Percentiles rank a stretch among this genome's conserved stretches.
Evolutionary conservation across 768 basidiomycete species (phyloP).

Genomic region (Termitomyces sp.): DNA sequence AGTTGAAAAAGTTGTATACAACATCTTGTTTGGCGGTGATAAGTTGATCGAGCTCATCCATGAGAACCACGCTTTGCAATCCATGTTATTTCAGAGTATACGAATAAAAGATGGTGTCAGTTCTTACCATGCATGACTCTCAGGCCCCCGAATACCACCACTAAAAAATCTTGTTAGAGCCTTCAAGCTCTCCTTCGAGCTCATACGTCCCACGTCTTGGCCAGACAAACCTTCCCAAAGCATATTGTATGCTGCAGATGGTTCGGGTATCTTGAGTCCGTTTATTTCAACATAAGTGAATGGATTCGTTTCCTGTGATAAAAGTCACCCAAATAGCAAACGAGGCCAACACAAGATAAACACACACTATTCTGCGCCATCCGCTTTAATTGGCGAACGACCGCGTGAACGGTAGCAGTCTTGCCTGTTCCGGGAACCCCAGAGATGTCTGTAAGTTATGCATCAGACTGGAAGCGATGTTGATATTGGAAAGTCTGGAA

Average conservation of each 20-base stretch:
- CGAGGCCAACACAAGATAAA: conserved; percentile 10
- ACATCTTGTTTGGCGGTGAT: conserved; percentile 97
- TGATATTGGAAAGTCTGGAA: conserved; percentile 11
- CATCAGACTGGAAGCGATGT: conserved; percentile 2
- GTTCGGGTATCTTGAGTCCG: conserved; percentile 90
- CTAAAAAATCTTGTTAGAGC: conserved; percentile 78
- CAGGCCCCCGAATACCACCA: conserved; percentile 60
- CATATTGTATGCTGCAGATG: conserved; percentile 86
- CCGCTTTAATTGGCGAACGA: conserved; percentile 84
- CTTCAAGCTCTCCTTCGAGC: conserved; percentile 80
- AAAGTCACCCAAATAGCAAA: background rate
- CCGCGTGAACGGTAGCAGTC: conserved; percentile 95
- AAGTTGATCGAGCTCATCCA: conserved; percentile 98
- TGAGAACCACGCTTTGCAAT: conserved; percentile 80
- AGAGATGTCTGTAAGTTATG: conserved; percentile 75
- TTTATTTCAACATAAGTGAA: conserved; percentile 99
- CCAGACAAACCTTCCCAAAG: conserved; percentile 94
- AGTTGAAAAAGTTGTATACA: conserved; percentile 99
- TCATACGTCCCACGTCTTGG: conserved; percentile 61
- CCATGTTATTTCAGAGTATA: background rate
- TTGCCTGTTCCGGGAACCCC: conserved; percentile 99
- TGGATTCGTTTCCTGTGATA: conserved; percentile 78
- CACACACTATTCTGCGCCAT: conserved; percentile 82
- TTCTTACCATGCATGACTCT: conserved; percentile 84
- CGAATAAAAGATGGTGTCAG: conserved; percentile 1